Base-by-base conservation (phyloP, 345 rosid genomes). In the Conringia planisiliqua region DNA sequence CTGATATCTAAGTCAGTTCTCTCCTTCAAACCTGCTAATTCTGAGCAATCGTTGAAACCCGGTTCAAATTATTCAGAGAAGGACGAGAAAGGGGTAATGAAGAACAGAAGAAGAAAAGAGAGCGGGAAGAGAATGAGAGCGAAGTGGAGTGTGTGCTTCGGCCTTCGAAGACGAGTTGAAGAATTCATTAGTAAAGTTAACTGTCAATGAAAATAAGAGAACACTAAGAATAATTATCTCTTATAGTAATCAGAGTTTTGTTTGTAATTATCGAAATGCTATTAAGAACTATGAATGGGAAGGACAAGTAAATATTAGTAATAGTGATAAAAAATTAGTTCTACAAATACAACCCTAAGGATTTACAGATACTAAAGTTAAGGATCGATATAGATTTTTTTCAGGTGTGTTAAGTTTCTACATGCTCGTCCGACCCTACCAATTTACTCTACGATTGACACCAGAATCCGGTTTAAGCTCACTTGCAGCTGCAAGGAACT, bases 381-480 rank as follows among this genome's bases (percentile, higher is more conserved):
- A 10, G 26, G 9, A 64, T 24, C 38, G 4, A 65, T 42, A 33
- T 7, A 44, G 27, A 54, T 64, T 32, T 24, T 71, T 35, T 6
- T 32, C 36, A 32, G 7, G 22, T 16, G 1, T 50, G 62, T 11
- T 33, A 8, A 29, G 20, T 22, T 48, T 59, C 46, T 50, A 48
- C 38, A 48, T 3, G 43, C 7, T 36, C 24, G 48, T 3, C 55
- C 3, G n/a, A 12, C 36, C 7, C 36, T 33, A 33, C 38, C 1
- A 12, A 47, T 29, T 18, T 38, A 95, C 99, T 98, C 90, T 92
- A 64, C 98, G 97, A 78, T 92, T 95, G 62, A 95, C 99, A 66
- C 99, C 98, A 78, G 94, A 92, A 66, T 92, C 90, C 4, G 98
- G 98, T 87, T 84, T 86, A 71, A 95, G 92, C 81, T 92, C 99